A percentile compares a stretch with the other conserved stretches of the same genome.
Evolutionary conservation across 495 filamentous ascomycete genomes (phyloP).

Genomic region (Thermochaetoides thermophila): DNA sequence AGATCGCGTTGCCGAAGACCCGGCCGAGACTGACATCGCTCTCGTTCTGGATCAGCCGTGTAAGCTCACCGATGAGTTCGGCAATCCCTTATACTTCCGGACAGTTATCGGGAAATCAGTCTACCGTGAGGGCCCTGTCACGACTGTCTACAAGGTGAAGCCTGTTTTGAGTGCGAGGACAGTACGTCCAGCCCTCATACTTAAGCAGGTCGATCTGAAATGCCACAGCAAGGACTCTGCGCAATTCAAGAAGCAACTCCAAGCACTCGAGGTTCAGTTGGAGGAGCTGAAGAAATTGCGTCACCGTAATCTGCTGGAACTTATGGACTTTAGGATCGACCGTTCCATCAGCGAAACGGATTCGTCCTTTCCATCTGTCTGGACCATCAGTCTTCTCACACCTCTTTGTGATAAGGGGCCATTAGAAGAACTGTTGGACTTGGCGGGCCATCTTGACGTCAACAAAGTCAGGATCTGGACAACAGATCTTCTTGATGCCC

Average conservation of each 20-base stretch:
- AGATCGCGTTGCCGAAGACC: constrained; percentile 15
- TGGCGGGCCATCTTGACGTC: constrained; percentile 55
- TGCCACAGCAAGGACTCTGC: constrained; percentile 38
- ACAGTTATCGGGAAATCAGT: constrained; percentile 47
- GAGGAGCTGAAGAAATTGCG: constrained; percentile 56
- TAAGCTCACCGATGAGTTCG: constrained; percentile 40
- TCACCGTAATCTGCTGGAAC: constrained; percentile 61
- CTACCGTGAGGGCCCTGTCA: constrained; percentile 40
- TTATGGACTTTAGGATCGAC: constrained; percentile 69
- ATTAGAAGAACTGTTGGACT: constrained; percentile 63
- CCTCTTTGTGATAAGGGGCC: constrained; percentile 72
- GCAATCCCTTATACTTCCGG: constrained; percentile 43
- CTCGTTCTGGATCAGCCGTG: constrained; percentile 59
- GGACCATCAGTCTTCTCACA: constrained; percentile 70
- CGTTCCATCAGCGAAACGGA: constrained; percentile 27
- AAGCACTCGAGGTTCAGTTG: constrained; percentile 50
- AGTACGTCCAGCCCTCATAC: constrained; percentile 43
- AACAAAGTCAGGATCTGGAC: constrained; percentile 71
- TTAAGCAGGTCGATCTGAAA: constrained; percentile 53
- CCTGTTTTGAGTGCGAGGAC: constrained; percentile 41
- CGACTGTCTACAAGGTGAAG: constrained; percentile 52
- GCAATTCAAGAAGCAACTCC: constrained; percentile 50
- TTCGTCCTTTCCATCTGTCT: constrained; percentile 27
- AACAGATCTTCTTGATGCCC: constrained; percentile 74
- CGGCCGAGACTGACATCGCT: constrained; percentile 14